Conservation (phyloP, 2,329 filamentous ascomycete species). For the Alternaria sp. region DNA sequence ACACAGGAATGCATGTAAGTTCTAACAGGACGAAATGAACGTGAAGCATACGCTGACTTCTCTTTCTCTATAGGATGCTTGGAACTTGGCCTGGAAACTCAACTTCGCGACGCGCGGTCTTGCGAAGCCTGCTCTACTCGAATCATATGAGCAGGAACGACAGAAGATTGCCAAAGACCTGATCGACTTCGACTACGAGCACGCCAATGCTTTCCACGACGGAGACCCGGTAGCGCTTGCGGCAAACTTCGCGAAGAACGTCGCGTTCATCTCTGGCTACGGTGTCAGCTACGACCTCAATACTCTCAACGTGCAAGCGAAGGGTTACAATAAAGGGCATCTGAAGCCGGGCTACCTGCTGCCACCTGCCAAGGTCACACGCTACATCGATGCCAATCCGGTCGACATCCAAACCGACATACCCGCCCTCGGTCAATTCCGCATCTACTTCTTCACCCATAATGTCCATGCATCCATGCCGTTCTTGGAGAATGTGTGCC, state of each 20-base stretch:
- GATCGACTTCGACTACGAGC: conserved; percentile 55
- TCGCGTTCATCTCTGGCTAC: conserved; percentile 75
- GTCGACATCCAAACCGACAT: conserved; percentile 80
- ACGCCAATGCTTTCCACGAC: conserved; percentile 61
- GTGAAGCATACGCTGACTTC: background rate
- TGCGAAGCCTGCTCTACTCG: conserved; percentile 47
- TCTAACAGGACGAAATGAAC: background rate
- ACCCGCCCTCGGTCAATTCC: conserved; percentile 77
- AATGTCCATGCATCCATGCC: conserved; percentile 62
- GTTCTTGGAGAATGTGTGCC: conserved; percentile 68
- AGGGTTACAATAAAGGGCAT: conserved; percentile 54
- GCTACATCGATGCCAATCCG: conserved; percentile 79
- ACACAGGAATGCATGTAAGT: conserved; percentile 51
- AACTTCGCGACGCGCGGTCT: conserved; percentile 50
- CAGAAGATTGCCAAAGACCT: conserved; percentile 54
- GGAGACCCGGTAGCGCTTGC: conserved; percentile 69
- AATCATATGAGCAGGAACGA: conserved; percentile 52
- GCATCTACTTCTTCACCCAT: conserved; percentile 73
- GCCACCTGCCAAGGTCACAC: conserved; percentile 72
- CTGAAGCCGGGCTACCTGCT: conserved; percentile 57
- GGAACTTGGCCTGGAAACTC: conserved; percentile 55
- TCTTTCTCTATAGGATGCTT: conserved; percentile 32
- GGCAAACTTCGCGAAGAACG: conserved; percentile 72
- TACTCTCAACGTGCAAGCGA: conserved; percentile 66
- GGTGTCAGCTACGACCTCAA: conserved; percentile 72